These are phyloP conservation scores for Fusarium clavum DNA, from an alignment of 2,329 filamentous ascomycete genomes.

Conservation along the genomic window DNA sequence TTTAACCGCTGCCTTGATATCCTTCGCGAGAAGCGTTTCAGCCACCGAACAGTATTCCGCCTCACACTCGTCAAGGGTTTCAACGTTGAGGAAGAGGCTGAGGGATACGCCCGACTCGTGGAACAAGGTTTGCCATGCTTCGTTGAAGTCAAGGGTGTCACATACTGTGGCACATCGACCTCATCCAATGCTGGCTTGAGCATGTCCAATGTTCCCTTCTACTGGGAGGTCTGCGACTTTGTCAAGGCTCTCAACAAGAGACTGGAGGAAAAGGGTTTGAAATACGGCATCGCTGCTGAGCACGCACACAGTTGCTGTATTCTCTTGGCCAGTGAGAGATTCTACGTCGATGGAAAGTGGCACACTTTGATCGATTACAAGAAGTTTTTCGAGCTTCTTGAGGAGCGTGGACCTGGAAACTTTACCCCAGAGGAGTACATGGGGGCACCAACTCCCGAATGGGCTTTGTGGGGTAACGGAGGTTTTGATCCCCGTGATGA, in stretches of 20 bases:
- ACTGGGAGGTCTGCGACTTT: conserved; percentile 88
- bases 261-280: conserved; percentile 75
- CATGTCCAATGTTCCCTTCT: conserved; percentile 99
- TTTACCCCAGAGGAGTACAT: conserved; percentile 25
- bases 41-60: conserved; percentile 93
- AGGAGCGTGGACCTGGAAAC: conserved; percentile 76
- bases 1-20: conserved; percentile 94
- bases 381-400: conserved; percentile 85
- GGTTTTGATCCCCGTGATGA: conserved; percentile 93
- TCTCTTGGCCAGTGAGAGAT: conserved; percentile 84
- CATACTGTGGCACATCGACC: conserved; percentile 92
- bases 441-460: conserved; percentile 70
- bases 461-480: conserved; percentile 94
- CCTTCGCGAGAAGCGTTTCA: conserved; percentile 81
- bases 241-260: conserved; percentile 79
- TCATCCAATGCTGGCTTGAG: conserved; percentile 86
- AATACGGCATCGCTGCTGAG: conserved; percentile 93
- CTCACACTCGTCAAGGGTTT: conserved; percentile 97
- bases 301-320: conserved; percentile 96
- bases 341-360: conserved; percentile 82
- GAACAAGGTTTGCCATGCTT: conserved; percentile 90
- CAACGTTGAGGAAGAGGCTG: conserved; percentile 93
- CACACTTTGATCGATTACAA: conserved; percentile 93
- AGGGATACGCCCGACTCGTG: conserved; percentile 90
- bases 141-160: conserved; percentile 95